A percentile compares a stretch with the other conserved stretches of the same genome.
Conservation (phyloP, 768 basidiomycete genomes). For the Jaapia argillacea region DNA sequence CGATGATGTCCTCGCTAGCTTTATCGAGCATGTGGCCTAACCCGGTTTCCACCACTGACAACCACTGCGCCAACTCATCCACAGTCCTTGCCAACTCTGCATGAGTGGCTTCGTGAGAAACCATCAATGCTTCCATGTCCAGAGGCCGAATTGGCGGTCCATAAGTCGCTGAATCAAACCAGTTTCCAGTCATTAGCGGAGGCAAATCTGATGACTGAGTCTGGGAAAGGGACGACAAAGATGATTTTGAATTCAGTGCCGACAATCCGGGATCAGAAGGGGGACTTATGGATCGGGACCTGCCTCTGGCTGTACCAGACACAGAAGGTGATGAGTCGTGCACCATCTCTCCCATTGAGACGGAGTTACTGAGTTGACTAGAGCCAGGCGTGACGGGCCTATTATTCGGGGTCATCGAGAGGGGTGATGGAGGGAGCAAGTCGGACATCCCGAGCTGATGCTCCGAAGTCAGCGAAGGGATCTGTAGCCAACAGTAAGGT, state of each 20-base stretch:
- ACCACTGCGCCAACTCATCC: constrained; percentile 67
- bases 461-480: constrained; percentile 58
- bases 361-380: constrained; percentile 25
- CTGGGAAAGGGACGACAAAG: too few species aligned
- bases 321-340: too few species aligned
- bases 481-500: too few species aligned
- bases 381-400: constrained; percentile 28
- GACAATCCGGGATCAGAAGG: too few species aligned
- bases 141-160: constrained; percentile 51
- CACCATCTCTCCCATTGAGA: too few species aligned
- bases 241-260: too few species aligned
- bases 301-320: too few species aligned
- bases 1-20: constrained; percentile 40
- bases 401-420: constrained; percentile 27
- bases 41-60: constrained; percentile 64
- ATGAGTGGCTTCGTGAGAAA: constrained; percentile 49
- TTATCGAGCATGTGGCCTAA: constrained; percentile 56
- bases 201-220: too few species aligned
- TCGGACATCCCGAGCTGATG: constrained; percentile 62
- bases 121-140: constrained; percentile 51
- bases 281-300: too few species aligned
- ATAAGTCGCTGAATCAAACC: constrained; percentile 13
- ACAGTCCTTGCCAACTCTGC: constrained; percentile 64
- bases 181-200: too few species aligned
- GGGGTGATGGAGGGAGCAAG: constrained; percentile 68